Evolutionary conservation across 352 stramenopile genomes (phyloP).

Genomic region (Globisporangium sylvaticum): DNA sequence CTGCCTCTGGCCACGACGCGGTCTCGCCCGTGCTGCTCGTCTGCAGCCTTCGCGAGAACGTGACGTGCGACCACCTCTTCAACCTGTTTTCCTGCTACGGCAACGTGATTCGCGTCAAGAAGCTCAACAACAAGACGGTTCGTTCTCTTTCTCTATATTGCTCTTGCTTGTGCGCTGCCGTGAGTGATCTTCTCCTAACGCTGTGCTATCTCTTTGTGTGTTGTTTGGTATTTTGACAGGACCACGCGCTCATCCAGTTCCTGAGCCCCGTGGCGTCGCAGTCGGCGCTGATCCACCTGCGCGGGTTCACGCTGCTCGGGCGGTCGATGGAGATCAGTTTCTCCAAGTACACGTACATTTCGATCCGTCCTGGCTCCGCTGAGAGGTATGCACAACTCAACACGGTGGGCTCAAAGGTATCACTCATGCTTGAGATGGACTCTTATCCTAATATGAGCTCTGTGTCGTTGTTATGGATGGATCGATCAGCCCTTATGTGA

Average conservation of each 20-base stretch:
- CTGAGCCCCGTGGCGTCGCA: constrained; percentile 33
- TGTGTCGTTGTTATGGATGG: background rate
- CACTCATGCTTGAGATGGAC: background rate
- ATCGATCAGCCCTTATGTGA: constrained; percentile 17
- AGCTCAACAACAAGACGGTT: constrained; percentile 45
- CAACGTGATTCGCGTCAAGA: constrained; percentile 60
- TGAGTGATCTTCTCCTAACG: background rate
- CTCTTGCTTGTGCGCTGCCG: background rate
- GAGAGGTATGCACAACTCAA: constrained; percentile 11
- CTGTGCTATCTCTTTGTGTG: background rate
- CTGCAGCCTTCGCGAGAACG: constrained; percentile 44
- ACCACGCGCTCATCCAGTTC: constrained; percentile 63
- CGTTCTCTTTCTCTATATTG: background rate
- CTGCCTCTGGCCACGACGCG: constrained; percentile 16
- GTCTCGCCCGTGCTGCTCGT: constrained; percentile 52
- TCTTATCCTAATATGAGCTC: background rate
- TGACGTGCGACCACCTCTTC: constrained; percentile 63
- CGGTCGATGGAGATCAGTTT: constrained; percentile 59
- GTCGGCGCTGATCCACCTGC: constrained; percentile 49
- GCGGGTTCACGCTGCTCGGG: constrained; percentile 47
- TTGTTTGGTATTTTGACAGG: constrained; percentile 15
- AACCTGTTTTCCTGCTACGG: constrained; percentile 72
- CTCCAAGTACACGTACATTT: constrained; percentile 56
- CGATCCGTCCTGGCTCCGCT: constrained; percentile 19
- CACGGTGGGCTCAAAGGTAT: background rate